These are phyloP conservation scores for Anethum foeniculum DNA, from an alignment of 140 eudicot genomes.

Conservation along the genomic window DNA sequence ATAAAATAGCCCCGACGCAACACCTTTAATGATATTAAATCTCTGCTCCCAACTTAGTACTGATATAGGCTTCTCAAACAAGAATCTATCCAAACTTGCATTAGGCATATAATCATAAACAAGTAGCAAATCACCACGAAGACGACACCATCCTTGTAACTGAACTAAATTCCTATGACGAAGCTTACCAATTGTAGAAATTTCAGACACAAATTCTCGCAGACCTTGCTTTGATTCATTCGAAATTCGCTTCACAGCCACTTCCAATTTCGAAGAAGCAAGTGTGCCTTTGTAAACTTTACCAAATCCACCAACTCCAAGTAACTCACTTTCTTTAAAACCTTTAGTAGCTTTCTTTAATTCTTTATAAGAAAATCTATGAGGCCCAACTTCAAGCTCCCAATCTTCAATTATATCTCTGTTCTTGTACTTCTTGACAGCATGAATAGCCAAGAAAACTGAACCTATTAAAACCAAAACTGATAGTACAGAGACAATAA, in stretches of 20 bases:
- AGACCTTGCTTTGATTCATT: conserved; percentile 64
- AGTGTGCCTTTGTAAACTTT: conserved; percentile 56
- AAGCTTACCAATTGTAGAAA: conserved; percentile 51
- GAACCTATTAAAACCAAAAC: neutral
- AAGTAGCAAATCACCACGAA: conserved; percentile 48
- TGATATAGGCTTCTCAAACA: conserved; percentile 21
- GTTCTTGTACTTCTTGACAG: conserved; percentile 27
- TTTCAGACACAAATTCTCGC: conserved; percentile 60
- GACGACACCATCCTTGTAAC: conserved; percentile 57
- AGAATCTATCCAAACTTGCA: conserved; percentile 47
- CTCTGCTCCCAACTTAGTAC: conserved; percentile 51
- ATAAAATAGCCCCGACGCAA: conserved; percentile 52
- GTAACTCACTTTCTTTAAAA: conserved; percentile 46
- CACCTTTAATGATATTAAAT: conserved; percentile 44
- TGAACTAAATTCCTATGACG: conserved; percentile 59
- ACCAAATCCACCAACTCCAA: conserved; percentile 79
- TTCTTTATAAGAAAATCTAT: conserved; percentile 51
- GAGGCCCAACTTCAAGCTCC: conserved; percentile 61
- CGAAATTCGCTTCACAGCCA: conserved; percentile 67
- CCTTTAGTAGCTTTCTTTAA: conserved; percentile 59
- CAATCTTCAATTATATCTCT: conserved; percentile 54
- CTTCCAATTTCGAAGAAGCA: conserved; percentile 30
- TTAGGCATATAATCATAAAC: conserved; percentile 73
- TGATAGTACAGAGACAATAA: neutral
- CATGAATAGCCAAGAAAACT: neutral